Base-by-base conservation (phyloP, 2,329 filamentous ascomycete genomes). In the Fusarium sp. region DNA sequence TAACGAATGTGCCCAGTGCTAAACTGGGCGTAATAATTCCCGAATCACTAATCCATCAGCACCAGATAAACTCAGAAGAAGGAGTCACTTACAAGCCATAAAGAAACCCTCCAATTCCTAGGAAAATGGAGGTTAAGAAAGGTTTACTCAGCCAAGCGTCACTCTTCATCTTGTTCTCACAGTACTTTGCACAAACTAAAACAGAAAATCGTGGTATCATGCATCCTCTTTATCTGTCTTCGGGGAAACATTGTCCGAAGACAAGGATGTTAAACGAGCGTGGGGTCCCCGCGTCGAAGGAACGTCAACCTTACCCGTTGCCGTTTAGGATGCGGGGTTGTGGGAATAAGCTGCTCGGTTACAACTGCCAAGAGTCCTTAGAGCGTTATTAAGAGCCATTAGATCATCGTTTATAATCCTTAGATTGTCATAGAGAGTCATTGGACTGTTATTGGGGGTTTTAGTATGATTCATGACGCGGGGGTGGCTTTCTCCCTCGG, bases 11-110 rank as follows among this genome's bases (percentile, higher is more conserved):
- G 4, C 63, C 72, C 27, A 82, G 63, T 1, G 80, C 80, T 4
- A 82, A 63, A 54, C 78, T 82, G 2, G 80, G 80, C 0, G 80
- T 82, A 48, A 82, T 82, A 53, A 82, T 82, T 5, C 80, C 80
- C 7, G 80, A 82, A 62, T 82, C 80, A 55, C 80, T 82, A 48
- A 42, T 5, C 11, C 4, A 5, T 28, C 4, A 28, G 25, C 10
- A 27, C 20, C 20, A 20, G 20, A 20, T 20, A 20, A 20, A 20
- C 20, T 20, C 20, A 20, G 20, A 20, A 20, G 20, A 20, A 20
- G 20, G 20, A 20, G 20, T 20, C 20, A 20, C 78, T 71, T 28
- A 80, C 79, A 75, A 82, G 59, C 80, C 80, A 56, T 82, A 81
- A 30, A 82, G 78, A 55, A 81, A 82, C 0, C 79, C 80, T 34